Evolutionary conservation across 768 basidiomycete genomes (phyloP).

Genomic region (Amanita jacksonii): DNA sequence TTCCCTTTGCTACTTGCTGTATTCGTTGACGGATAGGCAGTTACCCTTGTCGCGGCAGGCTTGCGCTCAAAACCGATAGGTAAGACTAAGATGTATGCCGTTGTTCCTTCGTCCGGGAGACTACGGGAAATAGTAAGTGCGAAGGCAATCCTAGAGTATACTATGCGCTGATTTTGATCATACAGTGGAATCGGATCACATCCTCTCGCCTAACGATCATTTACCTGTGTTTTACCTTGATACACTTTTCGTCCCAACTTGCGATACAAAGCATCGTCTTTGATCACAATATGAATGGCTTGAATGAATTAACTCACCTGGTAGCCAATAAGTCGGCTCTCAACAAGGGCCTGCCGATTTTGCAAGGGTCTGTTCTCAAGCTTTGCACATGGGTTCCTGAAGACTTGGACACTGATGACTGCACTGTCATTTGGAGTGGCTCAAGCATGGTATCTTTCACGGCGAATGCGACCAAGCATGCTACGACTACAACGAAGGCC

Average conservation of each 20-base stretch:
- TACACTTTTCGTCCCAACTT: constrained; percentile 61
- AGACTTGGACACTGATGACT: constrained; percentile 31
- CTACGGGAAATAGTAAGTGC: constrained; percentile 37
- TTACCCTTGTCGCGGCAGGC: too few species aligned
- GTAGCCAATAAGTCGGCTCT: constrained; percentile 38
- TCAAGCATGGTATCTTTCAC: background rate
- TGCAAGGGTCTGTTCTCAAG: constrained; percentile 37
- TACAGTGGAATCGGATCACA: constrained; percentile 61
- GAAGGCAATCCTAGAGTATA: background rate
- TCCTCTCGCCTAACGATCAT: constrained; percentile 54
- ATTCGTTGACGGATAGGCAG: too few species aligned
- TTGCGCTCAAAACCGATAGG: too few species aligned
- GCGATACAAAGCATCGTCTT: constrained; percentile 60
- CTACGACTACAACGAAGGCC: too few species aligned
- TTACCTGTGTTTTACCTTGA: constrained; percentile 58
- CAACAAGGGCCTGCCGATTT: constrained; percentile 42
- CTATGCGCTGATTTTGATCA: constrained; percentile 1
- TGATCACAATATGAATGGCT: constrained; percentile 51
- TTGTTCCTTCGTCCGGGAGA: constrained; percentile 19
- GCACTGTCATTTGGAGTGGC: constrained; percentile 49
- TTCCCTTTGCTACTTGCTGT: constrained; percentile 1
- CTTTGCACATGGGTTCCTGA: constrained; percentile 48
- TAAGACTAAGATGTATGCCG: constrained; percentile 19
- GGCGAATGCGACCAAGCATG: too few species aligned
- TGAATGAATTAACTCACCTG: constrained; percentile 40